Evolutionary conservation across 257 asterid species (phyloP), one percentile per base, ranked within the genome.

Genomic region (Leptodermis oblonga): DNA sequence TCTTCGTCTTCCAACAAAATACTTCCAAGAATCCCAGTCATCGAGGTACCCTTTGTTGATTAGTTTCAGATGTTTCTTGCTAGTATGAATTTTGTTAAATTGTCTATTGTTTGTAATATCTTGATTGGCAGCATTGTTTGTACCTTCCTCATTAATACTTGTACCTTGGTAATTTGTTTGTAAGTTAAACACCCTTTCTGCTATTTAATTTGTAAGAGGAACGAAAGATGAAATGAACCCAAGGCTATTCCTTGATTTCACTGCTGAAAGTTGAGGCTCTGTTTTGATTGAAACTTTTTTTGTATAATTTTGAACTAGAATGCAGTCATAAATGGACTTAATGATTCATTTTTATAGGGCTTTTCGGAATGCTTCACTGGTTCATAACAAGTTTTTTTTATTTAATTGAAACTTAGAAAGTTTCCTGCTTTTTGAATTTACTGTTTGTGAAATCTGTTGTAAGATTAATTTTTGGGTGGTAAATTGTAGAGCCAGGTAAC

Each of bases 1-100:
- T 92, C n/a, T 86, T 86, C 75, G 55, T 23, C 56, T 83, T 70
- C 76, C 81, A 74, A 17, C 77, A 77, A 65, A 79, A 77, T 62
- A 76, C 43, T 37, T 58, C 82, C 49, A 65, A 69, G 60, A 85
- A 49, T 68, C 69, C 84, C 26, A 23, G 62, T 20, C 78, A 62
- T 68, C 85, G 53, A 75, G 86, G 92, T 73, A 18, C 58, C 25
- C 53, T 4, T 41, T 54, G 49, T 56, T 48, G 36, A 74, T 69
- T 39, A 46, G 23, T 31, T 23, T 69, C 14, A 43, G 10, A 25
- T 28, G 28, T 15, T 7, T 10, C 31, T 28, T 28, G 8, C 28
- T 22, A 8, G 5, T 26, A 10, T 9, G 15, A 28, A 26, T 15
- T 0, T 55, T 23, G 7, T 7, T 33, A 26, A 7, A 7, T 25